Conservation (phyloP, 1,284 basidiomycete genomes). For the Rhodotorula mucilaginosa region DNA sequence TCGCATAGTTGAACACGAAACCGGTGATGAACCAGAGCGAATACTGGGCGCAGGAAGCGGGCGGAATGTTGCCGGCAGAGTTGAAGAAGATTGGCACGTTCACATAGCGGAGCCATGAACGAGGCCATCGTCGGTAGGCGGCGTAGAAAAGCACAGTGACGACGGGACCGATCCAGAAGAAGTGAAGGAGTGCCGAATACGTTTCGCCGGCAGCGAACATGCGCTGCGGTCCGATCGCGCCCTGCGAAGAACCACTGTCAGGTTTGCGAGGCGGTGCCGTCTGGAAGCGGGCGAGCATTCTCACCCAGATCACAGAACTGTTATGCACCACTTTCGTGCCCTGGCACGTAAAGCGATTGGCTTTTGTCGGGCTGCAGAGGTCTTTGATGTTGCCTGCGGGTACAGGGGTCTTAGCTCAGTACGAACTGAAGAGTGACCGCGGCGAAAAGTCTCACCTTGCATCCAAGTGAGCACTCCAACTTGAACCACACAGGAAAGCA, state of each 20-base stretch:
- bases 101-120: conserved; percentile 73
- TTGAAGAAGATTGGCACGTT: conserved; percentile 80
- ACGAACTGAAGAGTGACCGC: too few species aligned
- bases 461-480: conserved; percentile 82
- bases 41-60: conserved; percentile 76
- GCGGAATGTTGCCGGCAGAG: conserved; percentile 76
- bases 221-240: conserved; percentile 56
- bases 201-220: conserved; percentile 11
- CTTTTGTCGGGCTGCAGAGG: conserved; percentile 52
- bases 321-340: conserved; percentile 65
- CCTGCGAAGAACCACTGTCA: background rate
- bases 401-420: conserved; percentile 42
- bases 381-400: conserved; percentile 67
- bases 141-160: conserved; percentile 80
- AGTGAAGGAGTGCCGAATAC: conserved; percentile 70
- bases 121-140: conserved; percentile 65
- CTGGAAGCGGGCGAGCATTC: conserved; percentile 44
- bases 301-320: conserved; percentile 76
- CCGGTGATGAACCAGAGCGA: conserved; percentile 78
- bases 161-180: conserved; percentile 70
- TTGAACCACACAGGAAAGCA: conserved; percentile 74
- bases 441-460: conserved; percentile 75
- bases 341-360: conserved; percentile 51
- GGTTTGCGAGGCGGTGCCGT: background rate
- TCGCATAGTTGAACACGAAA: conserved; percentile 1